These are phyloP conservation scores for Ilex paraguariensis DNA, from an alignment of 305 asterid species.

Conservation along the genomic window DNA sequence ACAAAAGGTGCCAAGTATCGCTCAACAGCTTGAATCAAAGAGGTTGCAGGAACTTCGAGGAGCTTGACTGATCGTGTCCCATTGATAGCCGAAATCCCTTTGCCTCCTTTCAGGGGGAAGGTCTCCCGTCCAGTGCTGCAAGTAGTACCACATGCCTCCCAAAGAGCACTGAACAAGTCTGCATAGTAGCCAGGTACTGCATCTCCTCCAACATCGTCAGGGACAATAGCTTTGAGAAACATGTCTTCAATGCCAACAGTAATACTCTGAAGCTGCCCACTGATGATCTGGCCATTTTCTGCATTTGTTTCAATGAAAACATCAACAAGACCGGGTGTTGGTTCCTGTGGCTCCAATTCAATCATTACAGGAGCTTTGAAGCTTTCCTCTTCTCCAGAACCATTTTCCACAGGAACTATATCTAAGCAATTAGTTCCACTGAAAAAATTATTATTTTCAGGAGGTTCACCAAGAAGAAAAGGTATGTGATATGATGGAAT, in stretches of 20 bases:
- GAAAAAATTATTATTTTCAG: constrained; percentile 27
- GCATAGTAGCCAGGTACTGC: constrained; percentile 37
- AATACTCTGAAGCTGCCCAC: constrained; percentile 68
- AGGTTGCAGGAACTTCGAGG: constrained; percentile 53
- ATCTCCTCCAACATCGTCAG: constrained; percentile 52
- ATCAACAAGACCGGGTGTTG: constrained; percentile 82
- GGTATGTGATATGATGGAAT: constrained; percentile 64
- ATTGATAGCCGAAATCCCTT: constrained; percentile 67
- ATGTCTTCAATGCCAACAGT: constrained; percentile 92
- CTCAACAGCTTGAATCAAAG: constrained; percentile 59
- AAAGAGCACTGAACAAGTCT: constrained; percentile 69
- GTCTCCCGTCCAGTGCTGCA: constrained; percentile 76
- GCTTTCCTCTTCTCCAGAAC: constrained; percentile 45
- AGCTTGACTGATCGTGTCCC: constrained; percentile 88
- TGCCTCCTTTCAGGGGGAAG: constrained; percentile 79
- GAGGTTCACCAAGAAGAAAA: constrained; percentile 67
- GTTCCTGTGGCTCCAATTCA: constrained; percentile 87
- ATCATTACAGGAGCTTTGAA: constrained; percentile 51
- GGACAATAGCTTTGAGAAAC: constrained; percentile 75
- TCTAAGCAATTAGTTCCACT: constrained; percentile 55
- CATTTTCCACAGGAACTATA: constrained; percentile 60
- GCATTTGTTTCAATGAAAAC: constrained; percentile 71
- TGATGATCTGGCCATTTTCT: constrained; percentile 63
- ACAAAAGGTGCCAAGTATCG: constrained; percentile 66
- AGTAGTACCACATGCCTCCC: constrained; percentile 90